A percentile compares a stretch with the other conserved stretches of the same genome.
phyloP scores from a whole-genome alignment of 2,329 filamentous ascomycete genomes.

The Lachnellula cervina region DNA sequence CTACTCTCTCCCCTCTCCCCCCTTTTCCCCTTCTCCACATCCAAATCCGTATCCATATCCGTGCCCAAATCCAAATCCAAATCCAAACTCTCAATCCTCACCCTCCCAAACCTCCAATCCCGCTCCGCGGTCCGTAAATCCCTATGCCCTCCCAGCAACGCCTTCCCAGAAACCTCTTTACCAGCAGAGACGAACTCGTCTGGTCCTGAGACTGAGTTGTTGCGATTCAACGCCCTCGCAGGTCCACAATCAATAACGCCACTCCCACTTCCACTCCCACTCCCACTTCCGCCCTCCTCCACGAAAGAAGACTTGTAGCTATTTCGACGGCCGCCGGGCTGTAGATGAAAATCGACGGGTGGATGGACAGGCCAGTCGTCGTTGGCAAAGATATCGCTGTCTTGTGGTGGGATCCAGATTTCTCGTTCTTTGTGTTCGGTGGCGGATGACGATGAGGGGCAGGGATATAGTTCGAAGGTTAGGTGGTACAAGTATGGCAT shows the following conservation, averaged over 20 bases:
- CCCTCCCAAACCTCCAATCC: constrained; percentile 79
- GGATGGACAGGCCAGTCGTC: constrained; percentile 22
- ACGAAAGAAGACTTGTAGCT: not conserved
- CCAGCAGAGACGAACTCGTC: no score
- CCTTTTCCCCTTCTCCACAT: no score
- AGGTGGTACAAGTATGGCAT: constrained; percentile 54
- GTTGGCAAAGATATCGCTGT: constrained; percentile 40
- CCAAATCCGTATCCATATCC: not conserved
- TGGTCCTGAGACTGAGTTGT: not conserved
- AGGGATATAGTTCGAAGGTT: constrained; percentile 58
- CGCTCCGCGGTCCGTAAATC: constrained; percentile 40
- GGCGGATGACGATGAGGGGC: constrained; percentile 5
- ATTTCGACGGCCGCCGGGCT: not conserved
- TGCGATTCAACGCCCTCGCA: constrained; percentile 5
- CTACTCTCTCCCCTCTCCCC: not conserved
- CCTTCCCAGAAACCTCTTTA: no score
- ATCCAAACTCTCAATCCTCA: constrained; percentile 78
- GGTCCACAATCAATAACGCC: constrained; percentile 30
- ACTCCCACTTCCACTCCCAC: no score
- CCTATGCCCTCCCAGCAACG: constrained; percentile 14
- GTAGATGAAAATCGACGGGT: not conserved
- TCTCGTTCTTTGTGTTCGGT: constrained; percentile 10
- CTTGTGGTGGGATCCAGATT: constrained; percentile 47
- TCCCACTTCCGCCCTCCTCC: not conserved
- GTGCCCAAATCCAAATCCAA: constrained; percentile 41